Base-by-base conservation (phyloP, 1,284 basidiomycete species). In the Baeospora myosura region DNA sequence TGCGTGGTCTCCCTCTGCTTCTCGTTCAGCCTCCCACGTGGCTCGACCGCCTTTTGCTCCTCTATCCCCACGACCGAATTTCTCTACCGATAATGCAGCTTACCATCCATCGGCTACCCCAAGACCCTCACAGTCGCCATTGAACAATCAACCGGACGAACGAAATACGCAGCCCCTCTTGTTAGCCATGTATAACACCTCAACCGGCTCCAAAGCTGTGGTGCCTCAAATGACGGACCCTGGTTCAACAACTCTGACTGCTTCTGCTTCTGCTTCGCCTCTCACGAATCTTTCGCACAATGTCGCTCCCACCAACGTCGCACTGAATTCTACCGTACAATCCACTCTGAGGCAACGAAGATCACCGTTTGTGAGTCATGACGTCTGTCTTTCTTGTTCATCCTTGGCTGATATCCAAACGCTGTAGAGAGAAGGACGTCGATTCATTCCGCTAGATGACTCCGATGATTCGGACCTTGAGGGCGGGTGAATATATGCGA, bases 381-480 rank as follows among this genome's bases (percentile, higher is more conserved):
- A 2, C 18, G 11, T 4, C 3, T 14, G 14, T 34, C 7, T n/a
- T 14, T 34, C 11, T 3, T 18, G 7, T 11, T n/a, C n/a, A 17
- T 33, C 10, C 16, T 4, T 14, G 4, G 32, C 12, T 20, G 11
- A 34, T 34, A 18, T 34, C 21, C n/a, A n/a, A n/a, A n/a, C n/a
- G 3, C 32, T 12, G 3, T 6, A 34, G 32, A 34, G 32, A 20
- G 32, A 34, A 14, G 32, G 32, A 14, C 14, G 32, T 16, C 32
- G 32, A 20, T 34, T 34, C 7, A 34, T 34, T 16, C 32, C 32
- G 32, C 32, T 34, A 12, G 16, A 30, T 16, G 28, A 30, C 28
- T 4, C 12, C 21, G 18, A 12, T 3, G 32, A 34, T 8, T 12
- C 12, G 21, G 32, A 34, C 18, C 14, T 11, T 3, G 32, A 34